Percentiles rank a stretch among this genome's conserved stretches.
Evolutionary conservation across 371 early-diverging fungal species (phyloP).

Genomic region (Fennellomyces sp.): DNA sequence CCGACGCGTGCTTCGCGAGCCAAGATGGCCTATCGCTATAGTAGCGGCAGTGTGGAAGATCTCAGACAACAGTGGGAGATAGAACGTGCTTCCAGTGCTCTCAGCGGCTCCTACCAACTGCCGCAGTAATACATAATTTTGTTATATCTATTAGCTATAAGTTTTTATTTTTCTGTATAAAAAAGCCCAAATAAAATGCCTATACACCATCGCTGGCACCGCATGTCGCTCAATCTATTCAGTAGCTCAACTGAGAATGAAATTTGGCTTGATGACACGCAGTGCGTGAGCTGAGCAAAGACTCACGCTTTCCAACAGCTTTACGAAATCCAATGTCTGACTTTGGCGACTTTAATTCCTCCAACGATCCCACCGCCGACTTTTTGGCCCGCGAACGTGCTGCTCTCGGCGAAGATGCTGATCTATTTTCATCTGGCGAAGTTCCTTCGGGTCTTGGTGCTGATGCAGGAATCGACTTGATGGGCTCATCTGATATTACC

Average conservation of each 20-base stretch:
- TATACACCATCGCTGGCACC: too few species aligned
- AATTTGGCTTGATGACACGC: too few species aligned
- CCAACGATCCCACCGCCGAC: conserved; percentile 84
- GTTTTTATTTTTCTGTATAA: background rate
- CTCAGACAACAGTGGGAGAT: conserved; percentile 39
- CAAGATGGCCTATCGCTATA: conserved; percentile 45
- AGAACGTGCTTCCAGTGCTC: conserved; percentile 33
- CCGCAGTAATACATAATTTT: conserved; percentile 2
- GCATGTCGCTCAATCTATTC: too few species aligned
- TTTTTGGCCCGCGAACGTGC: conserved; percentile 93
- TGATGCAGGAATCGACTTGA: conserved; percentile 12
- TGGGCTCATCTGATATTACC: conserved; percentile 16
- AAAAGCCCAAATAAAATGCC: too few species aligned
- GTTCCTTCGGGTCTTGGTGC: conserved; percentile 13
- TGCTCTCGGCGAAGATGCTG: conserved; percentile 80
- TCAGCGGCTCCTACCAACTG: conserved; percentile 21
- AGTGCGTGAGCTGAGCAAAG: too few species aligned
- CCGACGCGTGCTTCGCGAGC: conserved; percentile 52
- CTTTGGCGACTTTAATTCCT: conserved; percentile 58
- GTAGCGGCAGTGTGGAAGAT: conserved; percentile 50
- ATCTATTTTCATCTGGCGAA: conserved; percentile 47
- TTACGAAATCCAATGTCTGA: conserved; percentile 42
- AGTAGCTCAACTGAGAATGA: too few species aligned
- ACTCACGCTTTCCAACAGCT: background rate
- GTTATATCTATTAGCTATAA: too few species aligned